Evolutionary conservation across 2,329 filamentous ascomycete species (phyloP).

Genomic region (Pseudogymnoascus sp.): DNA sequence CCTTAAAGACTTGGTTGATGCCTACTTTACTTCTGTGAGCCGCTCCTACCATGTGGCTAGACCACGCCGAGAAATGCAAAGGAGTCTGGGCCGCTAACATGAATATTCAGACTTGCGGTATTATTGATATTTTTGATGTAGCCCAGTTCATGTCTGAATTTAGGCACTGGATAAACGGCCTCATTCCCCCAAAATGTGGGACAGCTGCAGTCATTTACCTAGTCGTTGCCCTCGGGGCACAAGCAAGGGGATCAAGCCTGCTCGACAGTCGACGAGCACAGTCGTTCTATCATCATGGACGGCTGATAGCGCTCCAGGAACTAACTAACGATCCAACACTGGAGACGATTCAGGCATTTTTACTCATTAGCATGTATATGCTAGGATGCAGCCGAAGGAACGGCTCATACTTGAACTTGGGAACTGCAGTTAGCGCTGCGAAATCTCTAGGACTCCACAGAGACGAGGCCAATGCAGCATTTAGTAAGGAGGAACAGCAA

Average conservation of each 20-base stretch:
- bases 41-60: not conserved
- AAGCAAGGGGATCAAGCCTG: conserved; percentile 27
- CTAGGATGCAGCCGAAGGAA: conserved; percentile 31
- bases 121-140: conserved; percentile 10
- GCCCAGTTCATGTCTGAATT: not conserved
- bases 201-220: conserved; percentile 23
- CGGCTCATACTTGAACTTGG: conserved; percentile 34
- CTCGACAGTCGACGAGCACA: conserved; percentile 29
- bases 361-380: conserved; percentile 34
- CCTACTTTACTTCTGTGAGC: not conserved
- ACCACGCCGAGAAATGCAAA: not conserved
- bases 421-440: conserved; percentile 33
- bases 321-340: conserved; percentile 33
- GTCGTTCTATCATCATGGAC: conserved; percentile 31
- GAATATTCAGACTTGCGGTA: conserved; percentile 9
- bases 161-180: conserved; percentile 4
- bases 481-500: conserved; percentile 6
- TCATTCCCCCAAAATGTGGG: not conserved
- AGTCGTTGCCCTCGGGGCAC: conserved; percentile 29
- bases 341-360: conserved; percentile 28
- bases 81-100: not conserved
- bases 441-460: conserved; percentile 30
- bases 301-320: conserved; percentile 28
- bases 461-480: conserved; percentile 5
- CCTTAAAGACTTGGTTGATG: conserved; percentile 8